Conservation (phyloP, 1,139 yeast genomes). For the Insectozyma bohioensis region DNA sequence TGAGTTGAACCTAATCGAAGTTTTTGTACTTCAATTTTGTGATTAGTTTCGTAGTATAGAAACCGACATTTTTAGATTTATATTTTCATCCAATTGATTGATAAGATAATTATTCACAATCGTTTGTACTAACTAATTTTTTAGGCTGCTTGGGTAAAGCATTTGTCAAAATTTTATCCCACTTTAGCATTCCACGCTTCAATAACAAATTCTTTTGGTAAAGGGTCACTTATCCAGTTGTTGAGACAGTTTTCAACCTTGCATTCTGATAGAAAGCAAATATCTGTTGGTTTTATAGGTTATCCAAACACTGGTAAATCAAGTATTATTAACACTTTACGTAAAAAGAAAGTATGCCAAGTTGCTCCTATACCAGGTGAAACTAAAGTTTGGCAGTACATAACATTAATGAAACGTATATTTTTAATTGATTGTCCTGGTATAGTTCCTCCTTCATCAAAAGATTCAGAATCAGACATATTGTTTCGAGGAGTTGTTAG, state of each 20-base stretch:
- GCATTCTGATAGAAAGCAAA: slow-evolving; percentile 92
- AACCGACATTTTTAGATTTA: slow-evolving; percentile 49
- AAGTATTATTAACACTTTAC: slow-evolving; percentile 87
- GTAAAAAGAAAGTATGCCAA: slow-evolving; percentile 92
- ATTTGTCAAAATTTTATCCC: slow-evolving; percentile 86
- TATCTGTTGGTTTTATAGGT: slow-evolving; percentile 95
- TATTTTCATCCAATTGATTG: not conserved
- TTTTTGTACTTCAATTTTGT: slow-evolving; percentile 18
- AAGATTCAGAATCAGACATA: slow-evolving; percentile 91
- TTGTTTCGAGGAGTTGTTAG: slow-evolving; percentile 95
- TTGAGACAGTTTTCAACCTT: slow-evolving; percentile 88
- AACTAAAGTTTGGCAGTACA: slow-evolving; percentile 98
- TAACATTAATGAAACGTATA: slow-evolving; percentile 92
- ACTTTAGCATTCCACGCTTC: slow-evolving; percentile 98
- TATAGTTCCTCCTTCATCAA: slow-evolving; percentile 92
- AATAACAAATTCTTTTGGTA: slow-evolving; percentile 95
- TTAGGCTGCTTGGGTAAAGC: slow-evolving; percentile 99
- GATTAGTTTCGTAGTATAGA: slow-evolving; percentile 70
- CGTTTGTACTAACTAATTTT: slow-evolving; percentile 42
- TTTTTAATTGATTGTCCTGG: slow-evolving; percentile 98
- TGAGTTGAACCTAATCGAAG: slow-evolving; percentile 60
- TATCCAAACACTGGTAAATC: slow-evolving; percentile 98
- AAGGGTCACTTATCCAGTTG: slow-evolving; percentile 91
- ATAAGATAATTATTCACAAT: not conserved
- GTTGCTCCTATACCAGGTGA: slow-evolving; percentile 99